These are phyloP conservation scores for Ulmus americana DNA, from an alignment of 331 rosid species.

Conservation along the genomic window DNA sequence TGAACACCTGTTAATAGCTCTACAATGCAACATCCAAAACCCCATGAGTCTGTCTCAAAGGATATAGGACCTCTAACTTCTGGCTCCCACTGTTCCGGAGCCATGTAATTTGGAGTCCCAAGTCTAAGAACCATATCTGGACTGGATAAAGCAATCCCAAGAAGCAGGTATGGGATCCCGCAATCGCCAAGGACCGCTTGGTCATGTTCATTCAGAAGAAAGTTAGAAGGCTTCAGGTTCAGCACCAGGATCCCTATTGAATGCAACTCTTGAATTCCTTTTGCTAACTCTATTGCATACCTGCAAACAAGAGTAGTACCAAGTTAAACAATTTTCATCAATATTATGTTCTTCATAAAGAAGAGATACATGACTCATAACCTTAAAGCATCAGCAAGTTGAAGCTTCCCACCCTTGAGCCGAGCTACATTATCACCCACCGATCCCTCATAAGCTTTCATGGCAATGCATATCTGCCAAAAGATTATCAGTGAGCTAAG, in stretches of 20 bases:
- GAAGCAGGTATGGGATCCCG: slow-evolving; percentile 41
- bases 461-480: slow-evolving; percentile 35
- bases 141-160: slow-evolving; percentile 29
- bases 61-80: slow-evolving; percentile 41
- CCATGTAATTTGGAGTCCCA: slow-evolving; percentile 52
- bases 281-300: slow-evolving; percentile 37
- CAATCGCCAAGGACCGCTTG: slow-evolving; percentile 33
- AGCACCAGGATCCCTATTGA: slow-evolving; percentile 33
- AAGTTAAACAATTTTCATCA: background rate
- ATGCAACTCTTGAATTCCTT: slow-evolving; percentile 38
- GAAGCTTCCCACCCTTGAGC: slow-evolving; percentile 41
- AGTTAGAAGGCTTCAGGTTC: slow-evolving; percentile 40
- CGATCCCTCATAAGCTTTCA: slow-evolving; percentile 42
- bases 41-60: slow-evolving; percentile 42
- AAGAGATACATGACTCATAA: slow-evolving; percentile 1
- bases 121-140: slow-evolving; percentile 35
- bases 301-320: slow-evolving; percentile 24
- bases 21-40: slow-evolving; percentile 38
- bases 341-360: background rate
- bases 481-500: background rate
- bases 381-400: slow-evolving; percentile 33
- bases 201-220: slow-evolving; percentile 33
- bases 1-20: slow-evolving; percentile 43
- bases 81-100: slow-evolving; percentile 50
- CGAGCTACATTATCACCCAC: slow-evolving; percentile 38